Base-by-base conservation (phyloP, 140 eudicot species). In the Erigeron philadelphicus region DNA sequence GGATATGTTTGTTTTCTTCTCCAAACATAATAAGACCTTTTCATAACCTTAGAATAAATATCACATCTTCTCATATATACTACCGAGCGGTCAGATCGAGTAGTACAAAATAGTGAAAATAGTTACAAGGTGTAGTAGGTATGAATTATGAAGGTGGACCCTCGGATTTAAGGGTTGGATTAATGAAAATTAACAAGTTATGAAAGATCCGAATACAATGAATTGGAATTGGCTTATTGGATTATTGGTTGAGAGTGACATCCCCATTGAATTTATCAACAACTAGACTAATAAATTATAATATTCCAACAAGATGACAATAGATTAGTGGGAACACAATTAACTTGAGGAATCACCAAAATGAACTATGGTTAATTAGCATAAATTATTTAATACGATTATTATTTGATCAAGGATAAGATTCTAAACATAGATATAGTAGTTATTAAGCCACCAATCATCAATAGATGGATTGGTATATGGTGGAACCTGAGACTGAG, bases 181-280 rank as follows among this genome's bases (percentile, higher is more conserved):
- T 57, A 57, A 35, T 57, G 63, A 1, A 21, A 23, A 11, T 57
- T 57, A 21, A 57, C 21, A 57, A 57, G 63, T 57, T 19, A 57
- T 21, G 62, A 2, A 19, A 57, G 11, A 38, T 57, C 63, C 63
- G 21, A 18, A 57, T 10, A 57, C 63, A 57, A 57, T 9, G 59
- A 21, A 53, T 53, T 53, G 11, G 41, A 11, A 57, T 23, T 11
- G 41, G 15, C 19, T 57, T 57, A 57, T 57, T 57, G 63, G 15
- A 57, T 57, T 57, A 57, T 57, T 57, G 63, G 42, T 17, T 57
- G 63, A 57, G 21, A 57, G 41, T 57, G 63, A 57, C 15, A n/a
- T 18, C 11, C 18, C 18, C 59, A 23, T 57, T 57, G 63, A 57
- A 57, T 57, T 21, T 57, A 57, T 57, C 63, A 57, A 57, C 8